Evolutionary conservation across 345 rosid genomes (phyloP), one percentile per base, ranked within the genome.

Genomic region (Leavenworthia alabamica): DNA sequence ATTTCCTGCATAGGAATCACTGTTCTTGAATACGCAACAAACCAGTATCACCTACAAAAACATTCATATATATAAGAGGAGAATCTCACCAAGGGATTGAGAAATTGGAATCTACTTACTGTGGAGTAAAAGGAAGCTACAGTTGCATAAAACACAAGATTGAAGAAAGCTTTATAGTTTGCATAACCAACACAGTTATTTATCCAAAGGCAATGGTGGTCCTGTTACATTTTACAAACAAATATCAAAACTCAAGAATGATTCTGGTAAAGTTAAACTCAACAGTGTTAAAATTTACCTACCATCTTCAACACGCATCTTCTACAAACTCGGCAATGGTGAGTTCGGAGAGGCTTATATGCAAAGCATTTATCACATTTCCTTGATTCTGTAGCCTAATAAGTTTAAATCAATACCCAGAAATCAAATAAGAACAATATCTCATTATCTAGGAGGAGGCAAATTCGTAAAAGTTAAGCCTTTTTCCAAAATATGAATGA

Each of bases 231-330:
- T 5, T 35, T 23, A 31, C 26, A 42, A 58, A 70, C 40, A 62
- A 70, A 73, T 37, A 55, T 41, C 17, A 5, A 42, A 40, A 39
- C 52, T 53, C 55, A 74, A 56, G 9, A n/a, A n/a, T n/a, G n/a
- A 13, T 36, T 56, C 29, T 44, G n/a, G n/a, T n/a, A n/a, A n/a
- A n/a, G n/a, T n/a, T n/a, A n/a, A n/a, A n/a, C n/a, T n/a, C n/a
- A n/a, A n/a, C n/a, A n/a, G n/a, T n/a, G n/a, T n/a, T n/a, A n/a
- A n/a, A n/a, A n/a, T 22, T 33, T 27, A 71, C 89, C 51, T 77
- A 92, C 97, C 98, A 92, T 92, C 77, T 81, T 84, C 77, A 92
- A 71, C 26, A 85, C 84, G 48, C 98, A 89, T 80, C 89, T 83
- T 83, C 81, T 83, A 72, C 98, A 92, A 70, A 85, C 78, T 60